Base-by-base conservation (phyloP, 805 yeast genomes). In the Debaryomyces hansenii region DNA sequence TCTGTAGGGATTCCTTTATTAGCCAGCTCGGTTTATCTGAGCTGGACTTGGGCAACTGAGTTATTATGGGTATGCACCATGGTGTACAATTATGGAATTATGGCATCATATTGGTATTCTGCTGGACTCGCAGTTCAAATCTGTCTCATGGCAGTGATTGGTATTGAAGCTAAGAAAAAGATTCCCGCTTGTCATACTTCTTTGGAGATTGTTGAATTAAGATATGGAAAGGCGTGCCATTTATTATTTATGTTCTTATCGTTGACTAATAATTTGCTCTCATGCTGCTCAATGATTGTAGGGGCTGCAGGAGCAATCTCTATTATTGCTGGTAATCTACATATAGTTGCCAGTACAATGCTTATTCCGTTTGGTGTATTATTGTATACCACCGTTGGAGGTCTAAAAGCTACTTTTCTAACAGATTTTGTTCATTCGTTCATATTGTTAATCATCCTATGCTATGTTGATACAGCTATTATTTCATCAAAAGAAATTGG, bases 361-460 rank as follows among this genome's bases (percentile, higher is more conserved):
- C 52, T 61, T 31, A 60, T 62, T 44, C 66, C 63, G 31, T 62
- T 62, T 55, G 68, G 68, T 2, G 82, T 78, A 15, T 59, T 72
- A 47, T 57, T 74, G 24, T 78, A 78, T 54, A 78, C 82, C 0
- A 64, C 72, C 7, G 64, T 73, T 32, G 82, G 82, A 39, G 83
- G 82, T 8, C 59, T 78, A 32, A 75, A 72, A 47, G 75, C 81
- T 6, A 78, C 83, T 2, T 77, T 77, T 50, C 59, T 78, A 32
- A 72, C 82, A 4, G 82, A 78, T 52, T 77, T 52, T 45, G 66
- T 64, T 15, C 66, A 63, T 50, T 53, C 66, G 6, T 53, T 61
- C 14, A 49, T 62, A 20, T 46, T 61, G 20, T 44, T 66, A 9
- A 46, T 65, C 14, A 52, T 65, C 16, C 52, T 67, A 20, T 56